These are phyloP conservation scores for Isatis tinctoria DNA, from an alignment of 345 rosid species.

Conservation along the genomic window DNA sequence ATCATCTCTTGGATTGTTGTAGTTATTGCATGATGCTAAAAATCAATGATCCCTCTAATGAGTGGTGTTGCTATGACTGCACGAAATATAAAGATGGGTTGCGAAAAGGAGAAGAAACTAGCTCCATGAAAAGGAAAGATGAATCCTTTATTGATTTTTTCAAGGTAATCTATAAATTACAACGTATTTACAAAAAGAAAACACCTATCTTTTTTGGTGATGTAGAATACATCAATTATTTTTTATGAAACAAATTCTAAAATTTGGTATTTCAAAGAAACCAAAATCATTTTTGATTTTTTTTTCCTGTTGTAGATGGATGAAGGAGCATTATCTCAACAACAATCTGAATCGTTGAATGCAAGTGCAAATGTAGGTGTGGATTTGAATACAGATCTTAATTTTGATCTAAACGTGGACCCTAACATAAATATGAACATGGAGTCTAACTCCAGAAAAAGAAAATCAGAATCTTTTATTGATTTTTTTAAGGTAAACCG, in stretches of 20 bases:
- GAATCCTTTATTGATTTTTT: neutral
- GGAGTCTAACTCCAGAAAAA: neutral
- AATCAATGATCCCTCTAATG: constrained; percentile 35
- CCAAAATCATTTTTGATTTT: neutral
- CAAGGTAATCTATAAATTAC: neutral
- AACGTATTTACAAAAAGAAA: neutral
- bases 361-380: neutral
- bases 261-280: neutral
- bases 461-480: neutral
- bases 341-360: neutral
- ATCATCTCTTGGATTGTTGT: neutral
- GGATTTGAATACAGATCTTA: neutral
- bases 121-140: constrained; percentile 8
- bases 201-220: neutral
- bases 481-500: neutral
- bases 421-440: neutral
- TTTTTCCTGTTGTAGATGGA: neutral
- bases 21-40: constrained; percentile 61
- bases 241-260: neutral
- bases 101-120: neutral
- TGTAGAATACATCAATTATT: neutral
- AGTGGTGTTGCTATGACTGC: constrained; percentile 65
- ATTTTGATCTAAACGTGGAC: neutral
- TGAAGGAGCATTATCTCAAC: neutral
- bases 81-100: constrained; percentile 25